Evolutionary conservation across 352 stramenopile species (phyloP), one percentile per base, ranked within the genome.

Genomic region (Discostella stelligera): DNA sequence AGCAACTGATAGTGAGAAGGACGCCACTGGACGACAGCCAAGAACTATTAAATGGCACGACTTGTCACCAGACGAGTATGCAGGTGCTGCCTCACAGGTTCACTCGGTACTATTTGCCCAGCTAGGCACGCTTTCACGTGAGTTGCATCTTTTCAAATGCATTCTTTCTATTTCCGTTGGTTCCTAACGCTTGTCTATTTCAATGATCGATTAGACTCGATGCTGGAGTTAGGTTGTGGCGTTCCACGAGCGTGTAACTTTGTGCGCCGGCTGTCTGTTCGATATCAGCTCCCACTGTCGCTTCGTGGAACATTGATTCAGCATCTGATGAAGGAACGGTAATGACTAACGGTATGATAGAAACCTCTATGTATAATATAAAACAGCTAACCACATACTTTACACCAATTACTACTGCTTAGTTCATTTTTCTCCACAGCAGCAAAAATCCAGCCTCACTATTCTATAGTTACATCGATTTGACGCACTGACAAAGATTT

Each of bases 31-130:
- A 60, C 39, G 46, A 8, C 5, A 82, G 39, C 30, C 46, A 11
- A 75, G 66, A 66, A 81, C 78, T 48, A 80, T 83, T 0, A 85
- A 84, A 66, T 91, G 86, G 86, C 77, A 91, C 66, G 86, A 91
- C 58, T 71, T 91, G 18, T 70, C 60, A 37, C 61, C 62, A 18
- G 39, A 54, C 7, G 82, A 91, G 71, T 73, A 86, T 37, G 59
- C 67, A 8, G 77, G 85, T 58, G 86, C 86, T n/a, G 84, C 83
- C 9, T 73, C 78, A 2, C 86, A 91, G 68, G 83, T 91, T 6
- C 84, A 91, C 49, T 86, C 82, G 11, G 75, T 90, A 66, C 72
- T 91, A 0, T 89, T 90, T 76, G 83, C 83, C 8, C 83, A 91
- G 66, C 58, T 91, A 4, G 80, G 83, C 27, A 82, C 83, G 2